Evolutionary conservation across 768 basidiomycete genomes (phyloP).

Genomic region (Mycena metata): DNA sequence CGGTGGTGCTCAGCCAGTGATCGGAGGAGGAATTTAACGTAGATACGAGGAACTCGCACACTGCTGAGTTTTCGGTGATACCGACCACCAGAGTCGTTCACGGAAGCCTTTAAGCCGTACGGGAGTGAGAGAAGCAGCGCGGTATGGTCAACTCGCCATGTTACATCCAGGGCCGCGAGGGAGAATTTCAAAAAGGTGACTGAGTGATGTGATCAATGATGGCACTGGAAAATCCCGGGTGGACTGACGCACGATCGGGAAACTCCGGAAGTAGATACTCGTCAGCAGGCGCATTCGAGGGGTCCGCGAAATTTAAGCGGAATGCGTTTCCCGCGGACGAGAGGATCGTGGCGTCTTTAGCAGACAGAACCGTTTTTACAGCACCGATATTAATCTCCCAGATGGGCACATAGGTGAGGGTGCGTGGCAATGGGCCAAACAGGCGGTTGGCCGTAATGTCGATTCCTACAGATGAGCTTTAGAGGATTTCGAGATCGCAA

Average conservation of each 20-base stretch:
- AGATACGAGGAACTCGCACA: conserved; percentile 66
- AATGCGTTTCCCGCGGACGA: conserved; percentile 70
- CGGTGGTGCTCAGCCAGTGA: conserved; percentile 53
- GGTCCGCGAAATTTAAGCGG: conserved; percentile 78
- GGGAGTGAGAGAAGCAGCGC: conserved; percentile 70
- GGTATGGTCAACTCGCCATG: conserved; percentile 66
- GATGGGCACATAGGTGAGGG: conserved; percentile 89
- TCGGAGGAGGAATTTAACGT: conserved; percentile 64
- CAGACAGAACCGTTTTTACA: conserved; percentile 68
- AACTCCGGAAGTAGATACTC: conserved; percentile 73
- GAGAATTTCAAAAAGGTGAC: conserved; percentile 88
- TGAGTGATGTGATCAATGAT: conserved; percentile 45
- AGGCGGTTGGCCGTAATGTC: conserved; percentile 87
- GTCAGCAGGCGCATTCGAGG: conserved; percentile 83
- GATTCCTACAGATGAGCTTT: conserved; percentile 62
- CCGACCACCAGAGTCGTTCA: conserved; percentile 81
- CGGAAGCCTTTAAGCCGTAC: conserved; percentile 73
- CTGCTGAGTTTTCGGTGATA: conserved; percentile 75
- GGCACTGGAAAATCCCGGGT: conserved; percentile 27
- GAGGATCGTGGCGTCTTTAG: conserved; percentile 65
- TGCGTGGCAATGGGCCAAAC: conserved; percentile 90
- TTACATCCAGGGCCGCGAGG: conserved; percentile 65
- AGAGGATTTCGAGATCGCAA: neutral
- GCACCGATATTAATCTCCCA: conserved; percentile 90
- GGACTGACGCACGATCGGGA: conserved; percentile 78